These are phyloP conservation scores for Claviceps monticola DNA, from an alignment of 2,329 filamentous ascomycete species.

Conservation along the genomic window DNA sequence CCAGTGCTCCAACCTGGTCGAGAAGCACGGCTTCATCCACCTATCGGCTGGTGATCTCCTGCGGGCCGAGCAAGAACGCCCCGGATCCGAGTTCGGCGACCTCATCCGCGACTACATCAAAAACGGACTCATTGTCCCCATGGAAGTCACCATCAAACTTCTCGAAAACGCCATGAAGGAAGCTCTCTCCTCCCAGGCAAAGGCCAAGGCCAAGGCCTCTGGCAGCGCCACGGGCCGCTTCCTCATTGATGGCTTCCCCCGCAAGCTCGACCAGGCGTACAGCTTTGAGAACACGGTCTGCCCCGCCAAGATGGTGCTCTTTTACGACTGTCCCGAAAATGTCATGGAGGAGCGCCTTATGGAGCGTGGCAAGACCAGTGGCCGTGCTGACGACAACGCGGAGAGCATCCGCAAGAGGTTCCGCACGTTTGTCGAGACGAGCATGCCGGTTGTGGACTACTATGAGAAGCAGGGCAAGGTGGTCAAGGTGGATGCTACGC, in stretches of 20 bases:
- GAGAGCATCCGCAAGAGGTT: conserved; percentile 96
- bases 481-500: conserved; percentile 63
- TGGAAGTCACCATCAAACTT: conserved; percentile 90
- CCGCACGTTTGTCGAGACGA: conserved; percentile 84
- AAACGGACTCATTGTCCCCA: conserved; percentile 92
- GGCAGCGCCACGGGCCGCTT: conserved; percentile 51
- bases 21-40: conserved; percentile 82
- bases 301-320: conserved; percentile 71
- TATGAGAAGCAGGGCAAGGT: conserved; percentile 67
- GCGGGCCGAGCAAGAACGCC: conserved; percentile 80
- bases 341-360: conserved; percentile 76
- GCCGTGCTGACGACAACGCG: conserved; percentile 82
- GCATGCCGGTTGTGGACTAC: conserved; percentile 90
- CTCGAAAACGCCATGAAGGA: conserved; percentile 86
- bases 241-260: conserved; percentile 71
- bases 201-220: conserved; percentile 20
- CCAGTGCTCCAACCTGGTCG: conserved; percentile 78
- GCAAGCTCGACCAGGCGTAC: conserved; percentile 92
- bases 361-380: conserved; percentile 84
- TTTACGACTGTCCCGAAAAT: conserved; percentile 84
- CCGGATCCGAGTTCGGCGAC: conserved; percentile 76
- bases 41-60: conserved; percentile 87
- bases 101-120: conserved; percentile 90
- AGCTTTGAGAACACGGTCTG: conserved; percentile 89
- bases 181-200: conserved; percentile 29